Evolutionary conservation across 441 rosid genomes (phyloP), one percentile per base, ranked within the genome.

Genomic region (Syzygium syzygioides): DNA sequence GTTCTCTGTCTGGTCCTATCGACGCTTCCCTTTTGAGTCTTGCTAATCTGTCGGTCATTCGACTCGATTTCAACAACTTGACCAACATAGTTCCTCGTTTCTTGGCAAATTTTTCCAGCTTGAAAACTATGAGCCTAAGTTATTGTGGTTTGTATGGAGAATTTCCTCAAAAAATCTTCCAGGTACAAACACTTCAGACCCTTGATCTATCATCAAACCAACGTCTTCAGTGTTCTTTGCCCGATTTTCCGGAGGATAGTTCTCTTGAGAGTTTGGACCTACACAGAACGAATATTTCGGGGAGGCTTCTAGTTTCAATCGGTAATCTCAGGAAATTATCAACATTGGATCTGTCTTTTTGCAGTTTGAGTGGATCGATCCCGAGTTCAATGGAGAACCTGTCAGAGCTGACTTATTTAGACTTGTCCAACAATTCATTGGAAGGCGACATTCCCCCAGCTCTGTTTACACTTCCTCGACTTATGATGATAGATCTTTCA

Each of bases 261-360:
- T 88, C 93, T 86, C 89, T 93, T n/a, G 68, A 76, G 34, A 88
- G 87, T 4, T 41, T 91, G 54, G 19, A 59, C 18, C 93, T 94
- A 53, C 28, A 87, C 10, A 0, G 0, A 20, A 90, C 93, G 7
- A 52, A n/a, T 14, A 87, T 92, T 55, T 87, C 87, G 4, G 91
- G 95, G 52, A n/a, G 6, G 17, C 18, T 93, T 66, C 91, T 91
- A 9, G 76, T 87, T 50, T 92, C 95, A 0, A 89, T 94, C 1
- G 88, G 91, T 5, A 88, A 88, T 59, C 93, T 93, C 9, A 48
- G 19, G 57, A 87, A 79, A 56, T 9, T 92, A 34, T 89, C 92
- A 5, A 86, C 45, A 66, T 37, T 93, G 48, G 90, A 90, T 26
- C 54, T 0, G 4, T n/a, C n/a, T n/a, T n/a, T n/a, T 14, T 94